phyloP scores from a whole-genome alignment of 2,329 filamentous ascomycete genomes.

The Botrytis hyacinthi region DNA sequence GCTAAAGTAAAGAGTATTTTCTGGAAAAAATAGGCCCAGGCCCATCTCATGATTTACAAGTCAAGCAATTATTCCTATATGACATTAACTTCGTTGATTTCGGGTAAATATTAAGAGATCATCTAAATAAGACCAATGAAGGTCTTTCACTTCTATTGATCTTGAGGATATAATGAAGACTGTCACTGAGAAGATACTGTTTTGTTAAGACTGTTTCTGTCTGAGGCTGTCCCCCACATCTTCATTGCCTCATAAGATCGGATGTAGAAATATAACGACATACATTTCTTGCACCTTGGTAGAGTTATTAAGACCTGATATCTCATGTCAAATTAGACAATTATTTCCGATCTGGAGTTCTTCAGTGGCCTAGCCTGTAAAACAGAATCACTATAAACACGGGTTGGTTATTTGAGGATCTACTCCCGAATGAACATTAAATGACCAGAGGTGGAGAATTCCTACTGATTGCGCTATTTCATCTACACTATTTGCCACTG shows the following conservation, averaged over 20 bases:
- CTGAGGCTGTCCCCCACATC: neutral
- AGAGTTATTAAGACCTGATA: rapidly evolving
- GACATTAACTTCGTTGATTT: neutral
- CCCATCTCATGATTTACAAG: neutral
- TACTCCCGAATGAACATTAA: neutral
- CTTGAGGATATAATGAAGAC: neutral
- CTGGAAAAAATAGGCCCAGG: neutral
- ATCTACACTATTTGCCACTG: neutral
- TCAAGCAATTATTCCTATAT: neutral
- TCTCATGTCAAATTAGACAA: neutral
- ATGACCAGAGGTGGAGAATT: neutral
- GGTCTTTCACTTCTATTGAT: neutral
- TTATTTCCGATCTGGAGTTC: neutral
- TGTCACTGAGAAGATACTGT: too few relatives aligned
- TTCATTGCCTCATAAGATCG: neutral
- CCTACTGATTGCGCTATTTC: neutral
- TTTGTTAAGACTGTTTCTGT: neutral
- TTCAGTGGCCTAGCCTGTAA: neutral
- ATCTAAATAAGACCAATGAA: neutral
- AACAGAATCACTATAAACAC: rapidly evolving
- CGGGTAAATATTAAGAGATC: neutral
- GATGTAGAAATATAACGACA: too few relatives aligned
- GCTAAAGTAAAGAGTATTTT: neutral
- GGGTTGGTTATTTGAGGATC: neutral
- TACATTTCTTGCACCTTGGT: neutral